Base-by-base conservation (phyloP, 2,329 filamentous ascomycete species). In the Cytospora schulzeri region DNA sequence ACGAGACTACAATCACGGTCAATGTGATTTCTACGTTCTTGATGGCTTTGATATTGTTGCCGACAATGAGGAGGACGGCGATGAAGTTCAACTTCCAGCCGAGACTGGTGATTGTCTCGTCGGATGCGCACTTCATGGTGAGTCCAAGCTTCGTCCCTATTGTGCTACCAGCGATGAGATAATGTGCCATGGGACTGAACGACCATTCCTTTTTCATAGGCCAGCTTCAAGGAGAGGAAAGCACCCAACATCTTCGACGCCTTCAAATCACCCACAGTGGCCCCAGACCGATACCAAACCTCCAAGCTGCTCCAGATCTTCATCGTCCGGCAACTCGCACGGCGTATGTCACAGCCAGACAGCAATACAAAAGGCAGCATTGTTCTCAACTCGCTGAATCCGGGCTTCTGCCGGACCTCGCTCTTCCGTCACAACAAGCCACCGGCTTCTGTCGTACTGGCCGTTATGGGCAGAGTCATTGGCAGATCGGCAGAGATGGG, bases 21-120 rank as follows among this genome's bases (percentile, higher is more conserved):
- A 84, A 84, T 68, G 77, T 83, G 22, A 71, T 84, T 41, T 76
- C 75, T 3, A 83, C 79, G 0, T 78, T 80, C 41, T 71, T 84
- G 31, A 72, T 84, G 60, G 76, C 77, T 0, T 51, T 83, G 14
- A 66, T 78, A 57, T 67, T 82, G 24, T 69, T 85, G 24, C 81
- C 81, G 1, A 68, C 71, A 28, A 67, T 85, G 68, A 74, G 75
- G 24, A 70, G 70, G 15, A 77, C 77, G 11, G 76, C 76, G 1
- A 69, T 60, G 4, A 69, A 67, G 60, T 70, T 72, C 60, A 77
- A 77, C 17, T 64, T 73, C 7, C 69, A 67, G 56, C 77, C 79
- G 17, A 74, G 74, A 24, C 60, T 83, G 4, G 70, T 72, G 2
- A 70, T 81, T 8, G 77, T 81, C 2, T 72, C 76, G 1, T 81